Evolutionary conservation across 2,329 filamentous ascomycete species (phyloP), one percentile per base, ranked within the genome.

Genomic region (Colletotrichum lini): DNA sequence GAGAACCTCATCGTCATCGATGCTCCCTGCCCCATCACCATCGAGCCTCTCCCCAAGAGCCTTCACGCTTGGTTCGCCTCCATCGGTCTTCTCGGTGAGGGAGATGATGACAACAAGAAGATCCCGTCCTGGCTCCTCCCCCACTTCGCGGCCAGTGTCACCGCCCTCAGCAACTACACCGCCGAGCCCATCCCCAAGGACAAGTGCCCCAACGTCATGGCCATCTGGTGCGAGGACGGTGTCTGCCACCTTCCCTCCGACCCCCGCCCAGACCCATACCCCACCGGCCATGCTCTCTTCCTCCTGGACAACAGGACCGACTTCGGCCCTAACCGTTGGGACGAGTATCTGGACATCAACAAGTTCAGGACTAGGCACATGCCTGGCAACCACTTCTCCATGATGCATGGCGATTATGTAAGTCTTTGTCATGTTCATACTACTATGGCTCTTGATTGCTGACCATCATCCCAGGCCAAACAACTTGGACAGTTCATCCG

Each of bases 201-300:
- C 9, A 86, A 84, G 73, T 89, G 88, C 49, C 91, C 92, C 49
- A 87, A 88, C 26, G 89, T 91, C 3, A 89, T 88, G 73, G 85
- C 89, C 49, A 89, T 94, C 75, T 94, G 92, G 90, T 93, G 91
- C 77, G 89, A 90, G 73, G 91, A 94, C 70, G 92, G 92, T 73
- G 91, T 94, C 4, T 93, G 91, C 83, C 88, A 91, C 73, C 83
- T 88, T 66, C 89, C 91, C 7, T 86, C 87, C 59, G 91, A 93
- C 79, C 91, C 91, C 50, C 86, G 89, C 53, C 91, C 91, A 0
- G 86, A 90, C 75, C 88, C 88, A 0, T 89, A 89, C 70, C 87
- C 87, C 26, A 86, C 85, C 58, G 87, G 84, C 76, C 91, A 86
- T 81, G 91, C 87, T 77, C 88, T 88, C 79, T 94, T 93, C 88